Conservation (phyloP, 2,329 filamentous ascomycete species). For the Phialophora tarda region DNA sequence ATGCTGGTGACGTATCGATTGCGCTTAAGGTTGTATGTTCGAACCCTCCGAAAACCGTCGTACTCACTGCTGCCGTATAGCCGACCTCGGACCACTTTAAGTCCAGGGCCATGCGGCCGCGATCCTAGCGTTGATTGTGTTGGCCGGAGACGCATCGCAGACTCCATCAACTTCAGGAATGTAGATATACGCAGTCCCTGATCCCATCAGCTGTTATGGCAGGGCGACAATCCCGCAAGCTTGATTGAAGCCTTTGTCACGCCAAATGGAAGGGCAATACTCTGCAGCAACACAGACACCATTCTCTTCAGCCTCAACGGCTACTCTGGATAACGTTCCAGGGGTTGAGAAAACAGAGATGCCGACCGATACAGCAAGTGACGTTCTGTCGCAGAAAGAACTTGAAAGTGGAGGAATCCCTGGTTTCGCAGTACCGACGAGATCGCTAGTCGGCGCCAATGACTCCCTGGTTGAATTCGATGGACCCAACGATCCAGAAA, state of each 20-base stretch:
- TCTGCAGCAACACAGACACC: constrained; percentile 5
- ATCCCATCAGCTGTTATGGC: constrained; percentile 10
- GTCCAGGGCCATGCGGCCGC: constrained; percentile 20
- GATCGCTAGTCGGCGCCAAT: background rate
- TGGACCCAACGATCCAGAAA: constrained; percentile 40
- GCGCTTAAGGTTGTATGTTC: background rate
- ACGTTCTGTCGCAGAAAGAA: constrained; percentile 4
- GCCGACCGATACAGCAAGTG: constrained; percentile 2
- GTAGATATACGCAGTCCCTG: background rate
- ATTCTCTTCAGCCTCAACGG: constrained; percentile 19
- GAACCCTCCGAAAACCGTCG: background rate
- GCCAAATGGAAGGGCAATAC: constrained; percentile 5
- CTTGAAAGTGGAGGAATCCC: background rate
- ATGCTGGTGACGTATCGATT: background rate
- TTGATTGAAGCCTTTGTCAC: background rate
- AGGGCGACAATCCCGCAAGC: background rate
- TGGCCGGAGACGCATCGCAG: background rate
- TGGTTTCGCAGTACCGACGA: background rate
- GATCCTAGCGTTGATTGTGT: background rate
- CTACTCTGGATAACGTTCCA: constrained; percentile 14
- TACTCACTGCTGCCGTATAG: constrained; percentile 13
- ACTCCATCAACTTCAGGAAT: background rate
- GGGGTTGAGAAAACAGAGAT: constrained; percentile 13
- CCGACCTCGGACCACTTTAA: constrained; percentile 17
- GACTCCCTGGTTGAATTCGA: constrained; percentile 38